These are phyloP conservation scores for Barnettozyma populi DNA, from an alignment of 805 yeast species.

Conservation along the genomic window DNA sequence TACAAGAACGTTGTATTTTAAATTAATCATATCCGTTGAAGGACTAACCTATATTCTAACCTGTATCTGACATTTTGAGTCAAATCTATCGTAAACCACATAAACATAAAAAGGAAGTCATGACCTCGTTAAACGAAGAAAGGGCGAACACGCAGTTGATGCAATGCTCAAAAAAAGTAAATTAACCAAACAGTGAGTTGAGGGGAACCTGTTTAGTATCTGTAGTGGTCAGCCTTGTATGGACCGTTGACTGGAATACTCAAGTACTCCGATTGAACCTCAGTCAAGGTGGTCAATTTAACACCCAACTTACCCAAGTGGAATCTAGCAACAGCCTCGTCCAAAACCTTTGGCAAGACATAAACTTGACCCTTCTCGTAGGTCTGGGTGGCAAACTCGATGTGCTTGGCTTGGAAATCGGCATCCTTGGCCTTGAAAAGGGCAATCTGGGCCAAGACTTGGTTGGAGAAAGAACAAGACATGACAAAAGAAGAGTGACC, in stretches of 20 bases:
- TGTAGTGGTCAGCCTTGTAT: conserved; percentile 95
- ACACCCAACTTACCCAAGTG: conserved; percentile 95
- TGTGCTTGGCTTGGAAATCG: conserved; percentile 70
- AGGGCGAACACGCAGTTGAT: conserved; percentile 21
- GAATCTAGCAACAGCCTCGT: conserved; percentile 96
- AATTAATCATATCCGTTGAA: conserved; percentile 21
- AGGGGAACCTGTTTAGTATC: conserved; percentile 55
- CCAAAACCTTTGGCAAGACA: conserved; percentile 94
- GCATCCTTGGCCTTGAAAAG: conserved; percentile 83
- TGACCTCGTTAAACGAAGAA: conserved; percentile 8
- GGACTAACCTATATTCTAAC: conserved; percentile 10
- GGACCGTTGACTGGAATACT: conserved; percentile 93
- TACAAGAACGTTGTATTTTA: background rate
- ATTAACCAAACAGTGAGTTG: background rate
- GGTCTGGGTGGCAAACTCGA: conserved; percentile 90
- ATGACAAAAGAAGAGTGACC: conserved; percentile 98
- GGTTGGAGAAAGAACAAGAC: conserved; percentile 99
- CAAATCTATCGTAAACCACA: conserved; percentile 8
- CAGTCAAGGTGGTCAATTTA: conserved; percentile 68
- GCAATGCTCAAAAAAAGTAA: conserved; percentile 9
- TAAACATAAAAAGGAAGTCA: conserved; percentile 7
- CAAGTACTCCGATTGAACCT: conserved; percentile 89
- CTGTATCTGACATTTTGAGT: background rate
- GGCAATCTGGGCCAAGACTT: conserved; percentile 98
- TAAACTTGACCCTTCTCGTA: conserved; percentile 84